Base-by-base conservation (phyloP, 2,329 filamentous ascomycete species). In the Clarireedia homoeocarpa region DNA sequence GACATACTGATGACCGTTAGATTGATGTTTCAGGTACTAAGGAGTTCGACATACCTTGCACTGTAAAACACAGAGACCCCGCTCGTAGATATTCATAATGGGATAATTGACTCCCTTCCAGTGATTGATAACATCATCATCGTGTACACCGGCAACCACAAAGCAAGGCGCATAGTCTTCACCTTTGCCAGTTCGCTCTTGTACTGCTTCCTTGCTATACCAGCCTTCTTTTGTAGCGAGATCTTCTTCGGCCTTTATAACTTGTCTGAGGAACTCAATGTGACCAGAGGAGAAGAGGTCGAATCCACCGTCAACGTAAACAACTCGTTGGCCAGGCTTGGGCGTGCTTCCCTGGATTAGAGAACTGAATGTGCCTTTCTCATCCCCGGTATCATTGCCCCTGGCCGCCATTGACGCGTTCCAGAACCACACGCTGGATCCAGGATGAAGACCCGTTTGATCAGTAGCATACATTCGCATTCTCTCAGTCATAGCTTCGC, bases 31-130 rank as follows among this genome's bases (percentile, higher is more conserved):
- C 10, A 36, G 40, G 14, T 48, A 30, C 54, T 23, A 27, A 51
- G 24, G 48, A 4, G 36, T 9, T 39, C 12, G 30, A 47, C 81
- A 66, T 77, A 92, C 89, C 71, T 87, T 87, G 77, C 94, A 99
- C 69, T 99, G 94, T 60, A 97, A 76, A 30, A 97, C 92, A 70
- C 94, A 99, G 23, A 99, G 83, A 1, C 91, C 91, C 44, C 94
- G 86, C 76, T 99, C 94, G 67, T 92, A 96, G 56, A 96, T 91
- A 75, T 97, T 99, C 94, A 99, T 99, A 74, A 99, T 97, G 26
- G 94, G 94, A 70, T 96, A 99, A 74, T 99, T 99, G 66, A 96
- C 80, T 38, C 94, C 92, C 74, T 97, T 97, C 88, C 91, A 95
- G 66, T 86, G 78, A 73, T 99, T 99, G 72, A 99, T 95, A 58